These are phyloP conservation scores for Microbotryum lychnidis-dioicae DNA, from an alignment of 1,284 basidiomycete species.

Conservation along the genomic window DNA sequence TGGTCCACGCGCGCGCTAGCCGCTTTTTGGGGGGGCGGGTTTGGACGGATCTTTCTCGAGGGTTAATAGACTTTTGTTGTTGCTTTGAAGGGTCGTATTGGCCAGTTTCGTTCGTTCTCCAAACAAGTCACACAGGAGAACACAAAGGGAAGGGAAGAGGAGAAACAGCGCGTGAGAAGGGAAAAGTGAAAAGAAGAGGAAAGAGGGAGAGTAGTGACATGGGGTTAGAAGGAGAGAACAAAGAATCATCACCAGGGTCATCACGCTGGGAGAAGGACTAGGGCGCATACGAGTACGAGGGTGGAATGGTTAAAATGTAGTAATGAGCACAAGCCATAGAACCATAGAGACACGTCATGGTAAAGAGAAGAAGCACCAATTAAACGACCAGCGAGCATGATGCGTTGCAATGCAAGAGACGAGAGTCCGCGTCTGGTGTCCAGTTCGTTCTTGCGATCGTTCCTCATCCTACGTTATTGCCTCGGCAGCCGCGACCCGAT, in stretches of 20 bases:
- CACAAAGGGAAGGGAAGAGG: neutral
- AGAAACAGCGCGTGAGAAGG: constrained; percentile 1
- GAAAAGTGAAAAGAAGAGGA: neutral
- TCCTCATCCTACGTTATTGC: neutral
- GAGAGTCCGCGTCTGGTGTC: neutral
- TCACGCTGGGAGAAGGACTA: too few relatives aligned
- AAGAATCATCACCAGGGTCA: neutral
- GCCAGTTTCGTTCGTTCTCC: too few relatives aligned
- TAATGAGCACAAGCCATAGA: too few relatives aligned
- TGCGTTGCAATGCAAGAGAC: neutral
- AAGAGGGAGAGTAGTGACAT: neutral
- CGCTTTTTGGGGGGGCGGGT: too few relatives aligned
- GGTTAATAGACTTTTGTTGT: too few relatives aligned
- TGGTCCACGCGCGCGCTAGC: too few relatives aligned
- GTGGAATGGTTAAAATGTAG: too few relatives aligned
- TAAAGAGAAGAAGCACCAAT: neutral
- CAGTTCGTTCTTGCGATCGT: too few relatives aligned
- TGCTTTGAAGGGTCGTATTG: too few relatives aligned
- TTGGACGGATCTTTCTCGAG: too few relatives aligned
- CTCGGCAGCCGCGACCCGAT: neutral
- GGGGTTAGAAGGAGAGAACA: neutral
- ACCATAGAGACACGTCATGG: neutral
- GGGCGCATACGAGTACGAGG: too few relatives aligned
- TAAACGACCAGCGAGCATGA: neutral
- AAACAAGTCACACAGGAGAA: neutral